These are phyloP conservation scores for Jacaranda mimosifolia DNA, from an alignment of 257 asterid genomes.

Conservation along the genomic window DNA sequence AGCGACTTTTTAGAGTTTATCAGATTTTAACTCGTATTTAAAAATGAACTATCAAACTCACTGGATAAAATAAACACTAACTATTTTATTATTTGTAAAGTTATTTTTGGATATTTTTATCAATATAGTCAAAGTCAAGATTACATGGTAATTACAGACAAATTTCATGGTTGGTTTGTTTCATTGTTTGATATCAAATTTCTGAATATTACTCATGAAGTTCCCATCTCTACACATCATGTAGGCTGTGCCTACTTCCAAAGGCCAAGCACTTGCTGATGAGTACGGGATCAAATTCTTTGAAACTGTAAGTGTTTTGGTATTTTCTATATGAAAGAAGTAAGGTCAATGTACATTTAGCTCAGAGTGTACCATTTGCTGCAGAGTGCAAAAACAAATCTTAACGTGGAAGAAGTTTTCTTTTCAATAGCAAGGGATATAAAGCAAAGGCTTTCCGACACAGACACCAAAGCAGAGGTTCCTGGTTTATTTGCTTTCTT, in stretches of 20 bases:
- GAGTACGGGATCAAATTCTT: slow-evolving; percentile 84
- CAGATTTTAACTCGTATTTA: background rate
- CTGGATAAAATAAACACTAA: background rate
- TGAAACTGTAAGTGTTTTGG: slow-evolving; percentile 68
- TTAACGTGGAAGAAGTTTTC: slow-evolving; percentile 91
- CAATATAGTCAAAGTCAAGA: background rate
- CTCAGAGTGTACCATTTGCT: slow-evolving; percentile 18
- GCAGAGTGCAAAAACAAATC: slow-evolving; percentile 90
- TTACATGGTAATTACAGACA: background rate
- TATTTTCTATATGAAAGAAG: background rate
- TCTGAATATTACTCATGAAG: background rate
- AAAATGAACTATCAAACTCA: background rate
- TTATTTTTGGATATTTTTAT: background rate
- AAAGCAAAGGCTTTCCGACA: slow-evolving; percentile 82
- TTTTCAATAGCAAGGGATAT: slow-evolving; percentile 88
- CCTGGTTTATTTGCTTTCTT: background rate
- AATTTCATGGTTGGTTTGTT: background rate
- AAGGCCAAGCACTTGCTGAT: slow-evolving; percentile 83
- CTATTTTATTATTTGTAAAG: background rate
- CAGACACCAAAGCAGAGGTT: slow-evolving; percentile 80
- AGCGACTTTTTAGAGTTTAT: background rate
- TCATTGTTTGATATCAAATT: background rate
- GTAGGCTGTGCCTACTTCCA: slow-evolving; percentile 55
- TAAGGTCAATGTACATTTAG: background rate
- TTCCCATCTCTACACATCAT: slow-evolving; percentile 18